A percentile compares a stretch with the other conserved stretches of the same genome.
phyloP scores from a whole-genome alignment of 306 rosid species.

The Betula pendula region DNA sequence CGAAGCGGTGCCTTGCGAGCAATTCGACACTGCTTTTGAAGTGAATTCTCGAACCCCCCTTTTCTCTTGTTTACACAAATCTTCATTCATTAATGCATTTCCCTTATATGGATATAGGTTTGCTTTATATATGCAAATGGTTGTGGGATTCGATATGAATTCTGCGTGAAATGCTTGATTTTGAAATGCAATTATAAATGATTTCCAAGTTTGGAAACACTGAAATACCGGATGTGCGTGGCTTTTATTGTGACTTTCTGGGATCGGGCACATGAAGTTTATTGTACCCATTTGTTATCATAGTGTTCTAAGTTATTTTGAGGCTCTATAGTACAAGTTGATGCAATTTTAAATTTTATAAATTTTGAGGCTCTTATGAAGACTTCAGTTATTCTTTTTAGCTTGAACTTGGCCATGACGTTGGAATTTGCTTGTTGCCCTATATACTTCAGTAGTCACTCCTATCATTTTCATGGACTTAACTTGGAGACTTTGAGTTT shows the following conservation, averaged over 20 bases:
- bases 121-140: not conserved
- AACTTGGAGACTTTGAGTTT: not conserved
- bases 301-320: too few relatives aligned
- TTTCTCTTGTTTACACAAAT: not conserved
- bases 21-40: slow-evolving; percentile 87
- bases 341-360: not conserved
- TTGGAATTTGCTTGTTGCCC: not conserved
- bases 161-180: not conserved
- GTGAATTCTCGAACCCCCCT: slow-evolving; percentile 34
- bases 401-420: not conserved
- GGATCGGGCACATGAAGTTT: not conserved
- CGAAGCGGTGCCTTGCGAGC: slow-evolving; percentile 94
- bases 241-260: not conserved
- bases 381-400: not conserved
- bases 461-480: not conserved
- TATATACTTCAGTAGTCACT: not conserved
- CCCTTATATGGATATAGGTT: not conserved
- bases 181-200: not conserved
- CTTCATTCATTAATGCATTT: not conserved
- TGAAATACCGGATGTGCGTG: not conserved
- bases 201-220: not conserved
- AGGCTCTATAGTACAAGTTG: not conserved
- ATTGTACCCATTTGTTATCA: not conserved
- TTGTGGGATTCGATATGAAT: not conserved
- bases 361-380: not conserved